Base-by-base conservation (phyloP, 768 basidiomycete species). In the Pholiota conissans region DNA sequence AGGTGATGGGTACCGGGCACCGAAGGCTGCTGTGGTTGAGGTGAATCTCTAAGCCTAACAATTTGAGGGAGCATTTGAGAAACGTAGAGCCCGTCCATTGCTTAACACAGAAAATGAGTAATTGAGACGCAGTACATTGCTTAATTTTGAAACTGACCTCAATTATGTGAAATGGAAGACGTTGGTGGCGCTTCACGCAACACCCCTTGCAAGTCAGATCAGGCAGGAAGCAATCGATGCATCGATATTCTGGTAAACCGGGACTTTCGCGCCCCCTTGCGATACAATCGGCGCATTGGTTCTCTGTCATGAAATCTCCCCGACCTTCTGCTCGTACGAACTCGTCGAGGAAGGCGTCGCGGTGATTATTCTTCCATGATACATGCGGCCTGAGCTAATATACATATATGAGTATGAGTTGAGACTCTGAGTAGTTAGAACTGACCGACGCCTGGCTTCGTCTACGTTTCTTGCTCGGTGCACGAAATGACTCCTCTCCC, bases 181-280 rank as follows among this genome's bases (percentile, higher is more conserved):
- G n/a, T 11, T 55, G 49, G 14, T 61, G 59, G n/a, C 59, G 26
- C 27, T 35, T 32, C 4, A 61, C 32, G 52, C 48, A 52, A 27
- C 59, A 61, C 0, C 13, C 11, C 7, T 32, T 27, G 26, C 55
- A 61, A 2, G 39, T 26, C 1, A 61, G 50, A 30, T 56, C 55
- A 0, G 59, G 59, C 10, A 46, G 8, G n/a, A 52, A 57, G 30
- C 59, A 61, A 24, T 61, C 59, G 14, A 16, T 16, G n/a, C 59
- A 61, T 14, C 55, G 50, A 53, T 48, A 57, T 28, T 35, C 6
- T 3, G 59, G 35, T 2, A 9, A 14, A 14, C 42, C 55, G 5
- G 50, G 40, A 1, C 10, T 14, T n/a, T 37, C 28, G 6, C n/a
- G 7, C 16, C 18, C 20, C 1, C 50, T 26, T 24, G 59, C 37